Evolutionary conservation across 495 filamentous ascomycete species (phyloP), one percentile per base, ranked within the genome.

Genomic region (Penicillium samsonianum): DNA sequence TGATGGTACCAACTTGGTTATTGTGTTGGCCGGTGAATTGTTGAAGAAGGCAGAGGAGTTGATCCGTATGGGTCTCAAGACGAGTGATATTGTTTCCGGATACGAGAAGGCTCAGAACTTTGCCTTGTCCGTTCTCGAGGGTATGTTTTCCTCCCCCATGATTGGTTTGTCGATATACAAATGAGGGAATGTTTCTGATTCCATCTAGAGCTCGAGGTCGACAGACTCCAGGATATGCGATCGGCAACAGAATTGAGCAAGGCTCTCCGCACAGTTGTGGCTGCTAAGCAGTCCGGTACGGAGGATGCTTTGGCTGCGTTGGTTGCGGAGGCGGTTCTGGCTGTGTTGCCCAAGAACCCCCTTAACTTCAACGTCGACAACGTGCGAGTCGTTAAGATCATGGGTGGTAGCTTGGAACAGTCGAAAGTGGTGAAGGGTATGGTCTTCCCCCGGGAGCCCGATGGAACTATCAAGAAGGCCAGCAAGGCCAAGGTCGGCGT

Each of bases 361-460:
- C 71, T 80, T 69, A 96, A 97, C 79, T 99, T 99, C 80, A 99
- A 98, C 75, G 95, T 99, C 62, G 95, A 99, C 80, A 99, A 98
- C 69, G 86, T 99, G 61, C 91, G 95, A 48, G 95, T 99, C 57
- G 95, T 99, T 56, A 99, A 99, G 80, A 98, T 99, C 64, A 97
- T 99, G 95, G 95, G 95, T 61, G 94, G 95, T 57, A 90, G 87
- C 69, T 80, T 98, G 67, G 90, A 91, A 67, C 92, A 98, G 74
- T 94, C 90, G 67, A 85, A 85, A 59, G 94, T 99, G 22, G 89
- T 99, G 35, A 96, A 89, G 81, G 95, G 95, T 64, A 99, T 99
- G 95, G 95, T 99, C 28, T 97, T 99, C 70, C 85, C 89, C 57
- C 84, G 94, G 57, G 90, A 96, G 67, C 95, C 95, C 14, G 87